phyloP scores from a whole-genome alignment of 352 stramenopile species.

The Blastocystis sp. region DNA sequence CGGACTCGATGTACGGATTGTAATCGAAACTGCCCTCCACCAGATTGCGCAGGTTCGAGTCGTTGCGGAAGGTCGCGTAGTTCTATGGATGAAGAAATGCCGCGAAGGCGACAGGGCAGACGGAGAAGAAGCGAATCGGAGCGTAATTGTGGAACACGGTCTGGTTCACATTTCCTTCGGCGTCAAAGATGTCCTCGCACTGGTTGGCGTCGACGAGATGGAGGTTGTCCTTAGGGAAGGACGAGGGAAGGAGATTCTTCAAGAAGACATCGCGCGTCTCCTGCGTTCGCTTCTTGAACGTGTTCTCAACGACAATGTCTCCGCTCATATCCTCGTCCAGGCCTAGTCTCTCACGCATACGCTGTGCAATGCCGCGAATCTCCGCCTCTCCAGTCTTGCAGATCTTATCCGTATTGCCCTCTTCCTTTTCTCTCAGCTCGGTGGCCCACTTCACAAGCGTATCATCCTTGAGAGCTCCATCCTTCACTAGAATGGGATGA shows the following conservation, averaged over 20 bases:
- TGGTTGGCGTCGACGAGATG: neutral
- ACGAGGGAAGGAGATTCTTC: neutral
- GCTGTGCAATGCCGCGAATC: constrained; percentile 39
- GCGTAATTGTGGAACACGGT: constrained; percentile 24
- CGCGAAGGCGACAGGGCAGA: constrained; percentile 22
- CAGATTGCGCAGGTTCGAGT: neutral
- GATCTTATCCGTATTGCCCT: constrained; percentile 2
- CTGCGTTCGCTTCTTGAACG: constrained; percentile 56
- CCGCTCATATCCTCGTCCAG: constrained; percentile 3
- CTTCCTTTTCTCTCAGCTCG: constrained; percentile 16
- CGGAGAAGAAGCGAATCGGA: constrained; percentile 53
- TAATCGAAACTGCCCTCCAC: constrained; percentile 25
- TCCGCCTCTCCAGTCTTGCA: constrained; percentile 54
- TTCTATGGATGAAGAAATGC: neutral
- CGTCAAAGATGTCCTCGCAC: constrained; percentile 34
- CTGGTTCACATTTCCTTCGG: constrained; percentile 21
- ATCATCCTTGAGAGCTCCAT: constrained; percentile 11
- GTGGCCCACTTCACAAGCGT: constrained; percentile 21
- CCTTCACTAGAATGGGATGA: neutral
- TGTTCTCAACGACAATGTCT: constrained; percentile 46
- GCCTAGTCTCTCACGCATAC: constrained; percentile 12
- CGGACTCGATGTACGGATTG: constrained; percentile 1
- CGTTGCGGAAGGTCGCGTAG: neutral
- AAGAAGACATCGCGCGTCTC: constrained; percentile 58
- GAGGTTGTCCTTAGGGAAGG: constrained; percentile 21